Percentiles rank a stretch among this genome's conserved stretches.
These are phyloP conservation scores for Cytospora leucostoma DNA, from an alignment of 2,329 filamentous ascomycete genomes.

Conservation along the genomic window DNA sequence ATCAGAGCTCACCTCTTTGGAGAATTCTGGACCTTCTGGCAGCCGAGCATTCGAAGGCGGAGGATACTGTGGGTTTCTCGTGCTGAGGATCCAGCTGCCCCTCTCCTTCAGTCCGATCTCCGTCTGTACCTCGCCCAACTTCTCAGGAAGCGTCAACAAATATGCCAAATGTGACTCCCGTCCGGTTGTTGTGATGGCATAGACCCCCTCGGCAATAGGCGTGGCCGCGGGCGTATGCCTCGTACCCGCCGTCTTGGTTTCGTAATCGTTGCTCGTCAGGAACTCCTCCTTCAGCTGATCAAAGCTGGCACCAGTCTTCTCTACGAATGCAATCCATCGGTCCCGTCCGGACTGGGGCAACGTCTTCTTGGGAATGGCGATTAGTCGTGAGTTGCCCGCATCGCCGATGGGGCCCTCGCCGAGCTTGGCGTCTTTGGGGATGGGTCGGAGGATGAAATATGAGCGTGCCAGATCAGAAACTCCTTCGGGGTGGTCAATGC, in stretches of 20 bases:
- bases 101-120: conserved; percentile 71
- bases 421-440: conserved; percentile 69
- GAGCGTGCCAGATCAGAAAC: conserved; percentile 75
- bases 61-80: conserved; percentile 75
- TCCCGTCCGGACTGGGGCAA: conserved; percentile 70
- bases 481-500: conserved; percentile 67
- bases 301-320: conserved; percentile 68
- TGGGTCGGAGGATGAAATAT: conserved; percentile 76
- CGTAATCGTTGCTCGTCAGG: conserved; percentile 66
- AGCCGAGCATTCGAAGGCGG: conserved; percentile 66
- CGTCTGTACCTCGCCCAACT: conserved; percentile 71
- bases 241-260: conserved; percentile 73
- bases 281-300: conserved; percentile 73
- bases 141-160: conserved; percentile 70
- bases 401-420: conserved; percentile 51
- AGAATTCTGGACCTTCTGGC: conserved; percentile 67
- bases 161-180: conserved; percentile 78
- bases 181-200: conserved; percentile 73
- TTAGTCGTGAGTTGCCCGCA: conserved; percentile 65
- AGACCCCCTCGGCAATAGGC: conserved; percentile 82
- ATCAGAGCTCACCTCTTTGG: conserved; percentile 61
- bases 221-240: conserved; percentile 69
- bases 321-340: conserved; percentile 79
- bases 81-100: conserved; percentile 76
- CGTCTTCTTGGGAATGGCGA: conserved; percentile 82